phyloP scores from a whole-genome alignment of 495 filamentous ascomycete genomes.

The Aspergillus panamensis region DNA sequence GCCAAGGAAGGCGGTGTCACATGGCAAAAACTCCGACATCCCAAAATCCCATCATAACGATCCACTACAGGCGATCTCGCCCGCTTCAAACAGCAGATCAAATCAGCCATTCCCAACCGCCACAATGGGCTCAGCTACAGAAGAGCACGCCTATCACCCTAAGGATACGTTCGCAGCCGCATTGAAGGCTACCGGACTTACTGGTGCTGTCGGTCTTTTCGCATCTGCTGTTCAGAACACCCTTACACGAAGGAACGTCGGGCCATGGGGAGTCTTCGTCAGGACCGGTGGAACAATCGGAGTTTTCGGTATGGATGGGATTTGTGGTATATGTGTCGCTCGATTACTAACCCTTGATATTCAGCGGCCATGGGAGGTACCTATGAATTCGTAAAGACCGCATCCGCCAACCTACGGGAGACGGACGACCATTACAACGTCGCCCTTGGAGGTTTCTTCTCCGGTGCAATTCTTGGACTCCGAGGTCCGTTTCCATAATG shows the following conservation, averaged over 20 bases:
- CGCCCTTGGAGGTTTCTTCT: constrained; percentile 69
- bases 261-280: constrained; percentile 71
- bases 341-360: constrained; percentile 23
- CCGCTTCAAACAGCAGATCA: constrained; percentile 23
- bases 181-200: constrained; percentile 59
- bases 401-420: constrained; percentile 73
- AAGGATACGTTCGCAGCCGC: constrained; percentile 71
- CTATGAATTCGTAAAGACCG: constrained; percentile 71
- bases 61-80: constrained; percentile 21
- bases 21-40: constrained; percentile 32
- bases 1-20: constrained; percentile 26
- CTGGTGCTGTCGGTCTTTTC: constrained; percentile 65
- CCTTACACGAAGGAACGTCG: constrained; percentile 72
- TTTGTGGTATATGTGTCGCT: background rate
- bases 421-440: constrained; percentile 69
- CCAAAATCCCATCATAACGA: constrained; percentile 33
- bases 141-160: constrained; percentile 63
- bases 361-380: constrained; percentile 75
- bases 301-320: constrained; percentile 54
- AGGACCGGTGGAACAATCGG: constrained; percentile 63
- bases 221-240: constrained; percentile 81
- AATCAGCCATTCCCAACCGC: constrained; percentile 20
- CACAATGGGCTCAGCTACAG: constrained; percentile 47
- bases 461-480: constrained; percentile 64
- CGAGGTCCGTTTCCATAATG: constrained; percentile 44